Evolutionary conservation across 164 flowering plant species (phyloP), one percentile per base, ranked within the genome.

Genomic region (Magnolia sinica): DNA sequence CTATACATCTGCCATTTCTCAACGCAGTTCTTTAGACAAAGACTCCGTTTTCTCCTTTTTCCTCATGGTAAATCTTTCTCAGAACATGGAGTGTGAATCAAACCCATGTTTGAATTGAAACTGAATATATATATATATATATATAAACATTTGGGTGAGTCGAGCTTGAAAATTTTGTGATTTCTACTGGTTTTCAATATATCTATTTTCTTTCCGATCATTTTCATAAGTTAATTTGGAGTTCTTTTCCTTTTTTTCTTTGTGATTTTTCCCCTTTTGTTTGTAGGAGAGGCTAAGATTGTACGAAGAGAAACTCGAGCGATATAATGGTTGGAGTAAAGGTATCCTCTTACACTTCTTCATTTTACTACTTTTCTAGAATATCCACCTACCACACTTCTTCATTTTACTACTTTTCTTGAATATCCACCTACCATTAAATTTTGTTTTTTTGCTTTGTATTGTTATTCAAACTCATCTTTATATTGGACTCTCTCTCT

Each of bases 231-330:
- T 58, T 37, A 65, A 49, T 24, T 20, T 76, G 18, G 59, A 66
- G 59, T 22, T 27, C 72, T 64, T 24, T 50, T 58, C 64, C 71
- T 19, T 51, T 18, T 50, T 24, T 1, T 3, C 5, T 50, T 65
- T 68, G 8, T 68, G 18, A 16, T 2, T 68, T 10, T 68, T 9
- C 31, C 13, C 8, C 2, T 9, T 64, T 68, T 24, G 18, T 59
- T 27, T 84, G 51, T 73, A 96, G 98, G 98, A 94, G 79, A 91
- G 99, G 71, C 64, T 96, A 78, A 83, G 89, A 76, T 83, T 91
- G 87, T 96, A 92, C 73, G 84, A 92, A 77, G 93, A 89, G 74
- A 96, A 96, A 77, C 84, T 96, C 59, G 88, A 91, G 58, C 84
- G 88, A 50, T 85, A 59, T 72, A 78, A 87, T 20, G 87, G 85